These are phyloP conservation scores for Oryza brachyantha DNA, from an alignment of 176 grass and related monocot genomes.

Conservation along the genomic window DNA sequence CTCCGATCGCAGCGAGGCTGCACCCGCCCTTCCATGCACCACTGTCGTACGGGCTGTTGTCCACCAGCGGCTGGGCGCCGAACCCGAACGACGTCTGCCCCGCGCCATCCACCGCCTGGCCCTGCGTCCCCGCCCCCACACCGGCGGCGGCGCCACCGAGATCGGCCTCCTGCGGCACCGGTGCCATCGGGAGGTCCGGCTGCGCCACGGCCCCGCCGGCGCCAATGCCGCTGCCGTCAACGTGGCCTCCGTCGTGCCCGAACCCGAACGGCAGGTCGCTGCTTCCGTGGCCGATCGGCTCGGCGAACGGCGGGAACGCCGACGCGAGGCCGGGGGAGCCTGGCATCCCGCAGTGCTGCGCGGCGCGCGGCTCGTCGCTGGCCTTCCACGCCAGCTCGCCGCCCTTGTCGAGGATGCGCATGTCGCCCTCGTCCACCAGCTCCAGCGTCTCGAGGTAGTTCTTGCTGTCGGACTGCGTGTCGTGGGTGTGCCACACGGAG, in stretches of 20 bases:
- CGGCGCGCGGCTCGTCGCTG: constrained; percentile 63
- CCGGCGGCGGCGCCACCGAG: constrained; percentile 13
- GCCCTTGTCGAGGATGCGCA: constrained; percentile 90
- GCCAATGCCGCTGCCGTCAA: background rate
- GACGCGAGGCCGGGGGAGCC: constrained; percentile 57
- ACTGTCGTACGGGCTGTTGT: constrained; percentile 90
- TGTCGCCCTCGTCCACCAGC: constrained; percentile 87
- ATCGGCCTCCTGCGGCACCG: constrained; percentile 24
- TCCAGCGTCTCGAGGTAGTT: constrained; percentile 67
- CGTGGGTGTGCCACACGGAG: constrained; percentile 70
- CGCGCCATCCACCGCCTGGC: constrained; percentile 36
- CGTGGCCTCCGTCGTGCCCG: background rate
- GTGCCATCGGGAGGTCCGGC: constrained; percentile 33
- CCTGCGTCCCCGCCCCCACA: background rate
- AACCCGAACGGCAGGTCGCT: constrained; percentile 55
- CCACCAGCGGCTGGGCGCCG: constrained; percentile 70
- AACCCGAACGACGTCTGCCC: constrained; percentile 55
- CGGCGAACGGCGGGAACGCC: constrained; percentile 56
- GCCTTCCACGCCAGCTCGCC: constrained; percentile 94
- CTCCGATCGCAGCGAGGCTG: constrained; percentile 7
- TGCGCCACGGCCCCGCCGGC: constrained; percentile 20
- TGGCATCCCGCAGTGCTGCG: constrained; percentile 66
- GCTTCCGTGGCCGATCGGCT: constrained; percentile 54
- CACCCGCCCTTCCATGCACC: constrained; percentile 18
- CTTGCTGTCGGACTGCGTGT: constrained; percentile 42